A percentile compares a stretch with the other conserved stretches of the same genome.
These are phyloP conservation scores for Xylaria arbuscula DNA, from an alignment of 2,329 filamentous ascomycete species.

Conservation along the genomic window DNA sequence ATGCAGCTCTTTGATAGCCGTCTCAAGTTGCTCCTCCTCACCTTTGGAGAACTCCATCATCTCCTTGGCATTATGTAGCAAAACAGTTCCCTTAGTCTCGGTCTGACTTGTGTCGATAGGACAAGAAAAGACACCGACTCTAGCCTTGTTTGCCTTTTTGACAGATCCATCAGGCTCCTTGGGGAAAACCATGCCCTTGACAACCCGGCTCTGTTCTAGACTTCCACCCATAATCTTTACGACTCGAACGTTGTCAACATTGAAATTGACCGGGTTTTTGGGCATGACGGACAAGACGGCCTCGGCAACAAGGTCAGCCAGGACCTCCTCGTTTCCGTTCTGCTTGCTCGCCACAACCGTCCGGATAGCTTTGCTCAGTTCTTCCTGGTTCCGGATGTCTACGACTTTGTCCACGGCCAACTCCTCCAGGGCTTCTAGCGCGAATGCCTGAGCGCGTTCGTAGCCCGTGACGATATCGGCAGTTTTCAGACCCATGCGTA, in stretches of 20 bases:
- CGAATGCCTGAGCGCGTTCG: constrained; percentile 91
- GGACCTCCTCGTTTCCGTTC: constrained; percentile 88
- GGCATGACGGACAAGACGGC: constrained; percentile 87
- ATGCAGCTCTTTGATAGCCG: constrained; percentile 92
- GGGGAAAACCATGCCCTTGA: constrained; percentile 98
- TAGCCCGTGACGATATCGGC: constrained; percentile 96
- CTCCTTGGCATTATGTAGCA: constrained; percentile 96
- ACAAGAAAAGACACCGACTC: constrained; percentile 97
- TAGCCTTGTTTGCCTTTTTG: constrained; percentile 92
- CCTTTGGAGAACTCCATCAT: constrained; percentile 99
- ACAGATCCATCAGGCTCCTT: constrained; percentile 91
- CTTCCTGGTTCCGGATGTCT: constrained; percentile 80
- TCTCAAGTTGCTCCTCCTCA: constrained; percentile 91
- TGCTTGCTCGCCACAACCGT: constrained; percentile 98
- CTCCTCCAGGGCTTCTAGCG: constrained; percentile 85
- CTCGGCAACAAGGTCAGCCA: constrained; percentile 89
- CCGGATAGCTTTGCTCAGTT: constrained; percentile 93
- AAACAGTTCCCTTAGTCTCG: constrained; percentile 97
- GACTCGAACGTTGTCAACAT: constrained; percentile 97
- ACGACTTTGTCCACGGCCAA: constrained; percentile 91
- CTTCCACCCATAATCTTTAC: constrained; percentile 99
- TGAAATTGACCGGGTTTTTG: constrained; percentile 96
- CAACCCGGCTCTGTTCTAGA: constrained; percentile 91
- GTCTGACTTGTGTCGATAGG: constrained; percentile 96
- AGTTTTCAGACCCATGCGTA: constrained; percentile 98